Evolutionary conservation across 768 basidiomycete species (phyloP).

Genomic region (Auricularia heimuer): DNA sequence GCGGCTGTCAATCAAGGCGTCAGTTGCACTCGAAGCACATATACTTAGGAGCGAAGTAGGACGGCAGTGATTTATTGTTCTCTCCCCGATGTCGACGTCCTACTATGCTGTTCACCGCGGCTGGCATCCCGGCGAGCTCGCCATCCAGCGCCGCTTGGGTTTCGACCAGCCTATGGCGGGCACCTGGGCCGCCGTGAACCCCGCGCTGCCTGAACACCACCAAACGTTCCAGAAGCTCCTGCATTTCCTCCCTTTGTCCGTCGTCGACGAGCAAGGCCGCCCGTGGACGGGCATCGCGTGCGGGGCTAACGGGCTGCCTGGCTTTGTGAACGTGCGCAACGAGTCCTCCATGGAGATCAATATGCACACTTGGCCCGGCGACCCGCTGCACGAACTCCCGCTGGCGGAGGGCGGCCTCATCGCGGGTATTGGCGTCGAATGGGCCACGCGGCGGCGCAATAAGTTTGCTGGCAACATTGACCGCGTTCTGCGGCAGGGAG

Average conservation of each 20-base stretch:
- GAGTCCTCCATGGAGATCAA: slow-evolving; percentile 31
- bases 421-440: slow-evolving; percentile 52
- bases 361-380: slow-evolving; percentile 41
- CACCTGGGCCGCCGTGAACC: slow-evolving; percentile 31
- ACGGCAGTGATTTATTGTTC: no score
- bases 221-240: slow-evolving; percentile 39
- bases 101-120: slow-evolving; percentile 11
- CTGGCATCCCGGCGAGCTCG: slow-evolving; percentile 40
- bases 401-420: slow-evolving; percentile 25
- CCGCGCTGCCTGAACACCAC: slow-evolving; percentile 42
- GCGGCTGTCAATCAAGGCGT: no score
- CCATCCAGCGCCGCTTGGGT: slow-evolving; percentile 39
- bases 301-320: slow-evolving; percentile 32
- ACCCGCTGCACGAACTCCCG: slow-evolving; percentile 36
- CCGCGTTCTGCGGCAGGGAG: slow-evolving; percentile 21
- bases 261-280: slow-evolving; percentile 37
- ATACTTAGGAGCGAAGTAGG: no score
- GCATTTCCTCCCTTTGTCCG: slow-evolving; percentile 48
- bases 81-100: background rate
- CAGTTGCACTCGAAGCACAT: no score
- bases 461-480: slow-evolving; percentile 47
- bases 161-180: slow-evolving; percentile 27
- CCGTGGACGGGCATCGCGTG: slow-evolving; percentile 55
- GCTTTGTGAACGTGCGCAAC: slow-evolving; percentile 32
- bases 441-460: slow-evolving; percentile 46